phyloP scores from a whole-genome alignment of 345 rosid species.

The Hevea brasiliensis region DNA sequence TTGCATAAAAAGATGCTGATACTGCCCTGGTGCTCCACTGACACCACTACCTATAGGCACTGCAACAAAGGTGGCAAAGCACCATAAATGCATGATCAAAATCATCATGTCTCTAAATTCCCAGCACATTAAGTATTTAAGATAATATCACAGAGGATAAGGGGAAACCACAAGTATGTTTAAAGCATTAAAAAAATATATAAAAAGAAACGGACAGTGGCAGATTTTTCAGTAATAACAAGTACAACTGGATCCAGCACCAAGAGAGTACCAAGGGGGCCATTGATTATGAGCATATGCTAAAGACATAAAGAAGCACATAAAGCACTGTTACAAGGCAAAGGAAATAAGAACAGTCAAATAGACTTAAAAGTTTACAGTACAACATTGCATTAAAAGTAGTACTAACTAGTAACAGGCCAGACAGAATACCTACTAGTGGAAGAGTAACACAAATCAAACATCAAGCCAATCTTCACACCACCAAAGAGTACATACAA shows the following conservation, averaged over 20 bases:
- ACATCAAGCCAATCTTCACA: background rate
- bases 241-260: conserved; percentile 5
- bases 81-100: conserved; percentile 1
- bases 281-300: background rate
- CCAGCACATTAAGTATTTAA: background rate
- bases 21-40: conserved; percentile 7
- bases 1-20: background rate
- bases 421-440: conserved; percentile 18
- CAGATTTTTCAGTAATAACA: background rate
- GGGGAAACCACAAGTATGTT: background rate
- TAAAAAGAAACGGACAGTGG: background rate
- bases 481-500: conserved; percentile 1
- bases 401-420: background rate
- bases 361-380: conserved; percentile 7
- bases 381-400: conserved; percentile 5
- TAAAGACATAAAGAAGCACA: background rate
- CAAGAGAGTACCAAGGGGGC: background rate
- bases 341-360: background rate
- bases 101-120: conserved; percentile 15
- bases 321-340: background rate
- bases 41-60: background rate
- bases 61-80: background rate
- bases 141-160: background rate
- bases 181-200: background rate
- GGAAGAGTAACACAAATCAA: conserved; percentile 2